Base-by-base conservation (phyloP, 2,329 filamentous ascomycete genomes). In the Aspergillus aculeatinus region DNA sequence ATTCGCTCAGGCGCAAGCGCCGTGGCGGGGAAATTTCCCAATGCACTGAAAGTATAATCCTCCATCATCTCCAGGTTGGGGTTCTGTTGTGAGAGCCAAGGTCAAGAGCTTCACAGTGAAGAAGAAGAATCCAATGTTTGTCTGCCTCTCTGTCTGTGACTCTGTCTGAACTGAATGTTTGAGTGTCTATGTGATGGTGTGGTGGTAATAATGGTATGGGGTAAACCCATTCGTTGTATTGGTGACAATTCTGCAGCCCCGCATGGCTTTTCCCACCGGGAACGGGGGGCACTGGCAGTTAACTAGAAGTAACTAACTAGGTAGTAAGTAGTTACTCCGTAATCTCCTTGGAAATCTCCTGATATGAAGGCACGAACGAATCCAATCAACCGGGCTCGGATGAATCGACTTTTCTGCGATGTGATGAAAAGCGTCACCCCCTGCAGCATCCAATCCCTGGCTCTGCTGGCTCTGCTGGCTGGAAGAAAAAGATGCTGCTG, bases 371-470 rank as follows among this genome's bases (percentile, higher is more conserved):
- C 14, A 44, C 14, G n/a, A 44, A 44, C 14, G n/a, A 44, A 19
- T 19, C 61, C 61, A 60, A 63, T 63, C 60, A 60, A 5, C 6
- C 19, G 48, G 10, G 21, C 19, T 29, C n/a, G n/a, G 51, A 55
- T 55, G 59, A 58, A 55, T 55, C 51, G 47, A 35, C 42, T 50
- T 58, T 29, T 65, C 61, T 65, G 63, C 62, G 61, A 57, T 63
- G 64, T 66, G 64, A 66, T 63, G 51, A 59, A 61, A 52, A 48
- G 53, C 29, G 57, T 57, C 51, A 16, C 51, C 63, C 60, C 65
- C 63, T 66, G 65, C 65, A 65, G 60, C 58, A 35, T 58, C 63
- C 60, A 65, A 64, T 64, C 49, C 59, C 59, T 65, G 19, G 23
- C 23, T 23, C 23, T 23, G 23, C 23, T 23, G 23, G 51, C 33